Evolutionary conservation across 257 asterid genomes (phyloP), one percentile per base, ranked within the genome.

Genomic region (Solanum medicagineum): DNA sequence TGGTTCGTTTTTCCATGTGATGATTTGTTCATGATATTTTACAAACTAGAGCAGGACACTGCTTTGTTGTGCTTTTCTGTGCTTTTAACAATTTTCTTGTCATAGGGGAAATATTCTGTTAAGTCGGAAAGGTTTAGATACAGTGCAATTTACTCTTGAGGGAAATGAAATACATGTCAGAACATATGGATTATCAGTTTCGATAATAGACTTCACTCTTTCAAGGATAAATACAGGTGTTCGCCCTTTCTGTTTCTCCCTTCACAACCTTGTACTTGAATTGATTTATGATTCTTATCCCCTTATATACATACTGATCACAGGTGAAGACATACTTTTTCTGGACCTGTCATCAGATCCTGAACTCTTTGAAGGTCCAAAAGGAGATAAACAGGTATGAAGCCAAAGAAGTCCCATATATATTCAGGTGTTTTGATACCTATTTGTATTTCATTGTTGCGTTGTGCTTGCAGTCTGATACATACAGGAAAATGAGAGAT

Each of bases 311-410:
- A 26, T 81, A 59, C 85, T 44, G 45, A 85, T 70, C 68, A 86
- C 94, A 97, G 99, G 98, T 26, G 98, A 97, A 87, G 98, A 95
- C 85, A 91, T 97, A 86, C 96, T 95, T 86, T 97, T 92, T 87
- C 90, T 96, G 86, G 99, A 96, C 91, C 90, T 96, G 71, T 93
- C 99, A 85, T 87, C 93, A 51, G 99, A 97, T 86, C 98, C 98
- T 10, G 98, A 88, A 89, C 87, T 97, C 79, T 97, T 95, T 80
- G 97, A 95, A 90, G 99, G 99, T 71, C 94, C 96, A 69, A 93
- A 89, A 86, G 93, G 97, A 85, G 98, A 97, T 85, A 91, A 84
- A 85, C 98, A 97, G 89, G 99, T 95, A 89, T 88, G 89, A 81
- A 71, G 51, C 36, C 65, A 47, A 24, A 54, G 53, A 54, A 32